A percentile compares a stretch with the other conserved stretches of the same genome.
Evolutionary conservation across 768 basidiomycete genomes (phyloP).

Genomic region (Hysterangium stoloniferum): DNA sequence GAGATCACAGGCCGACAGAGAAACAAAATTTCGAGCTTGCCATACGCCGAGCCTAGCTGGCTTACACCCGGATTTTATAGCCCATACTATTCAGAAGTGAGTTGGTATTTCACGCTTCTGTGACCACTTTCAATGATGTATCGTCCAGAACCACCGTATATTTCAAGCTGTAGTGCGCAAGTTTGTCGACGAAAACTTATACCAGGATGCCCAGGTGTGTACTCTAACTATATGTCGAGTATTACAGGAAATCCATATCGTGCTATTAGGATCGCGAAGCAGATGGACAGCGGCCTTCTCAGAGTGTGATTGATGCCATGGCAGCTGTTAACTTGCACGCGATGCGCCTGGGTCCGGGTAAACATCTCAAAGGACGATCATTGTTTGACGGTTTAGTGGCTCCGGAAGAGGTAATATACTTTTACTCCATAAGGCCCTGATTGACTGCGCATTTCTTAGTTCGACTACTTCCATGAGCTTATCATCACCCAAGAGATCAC

Average conservation of each 20-base stretch:
- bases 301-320: conserved; percentile 74
- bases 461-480: conserved; percentile 87
- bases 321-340: conserved; percentile 76
- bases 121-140: background rate
- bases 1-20: conserved; percentile 39
- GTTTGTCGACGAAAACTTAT: conserved; percentile 64
- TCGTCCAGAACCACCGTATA: conserved; percentile 46
- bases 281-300: conserved; percentile 81
- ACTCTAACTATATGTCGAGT: background rate
- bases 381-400: conserved; percentile 69
- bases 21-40: conserved; percentile 65
- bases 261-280: conserved; percentile 57
- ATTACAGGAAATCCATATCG: conserved; percentile 19
- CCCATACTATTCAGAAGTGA: conserved; percentile 70
- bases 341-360: conserved; percentile 89
- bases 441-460: conserved; percentile 27
- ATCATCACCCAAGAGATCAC: conserved; percentile 74
- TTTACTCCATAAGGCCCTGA: no score
- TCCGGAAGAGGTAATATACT: conserved; percentile 63
- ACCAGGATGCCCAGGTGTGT: conserved; percentile 31
- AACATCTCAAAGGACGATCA: conserved; percentile 71
- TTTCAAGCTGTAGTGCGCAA: conserved; percentile 55
- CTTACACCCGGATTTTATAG: conserved; percentile 59
- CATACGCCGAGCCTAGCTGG: conserved; percentile 89
- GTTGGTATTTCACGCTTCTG: conserved; percentile 14